Evolutionary conservation across 1,139 yeast genomes (phyloP), one percentile per base, ranked within the genome.

Genomic region (Diutina rugosa): DNA sequence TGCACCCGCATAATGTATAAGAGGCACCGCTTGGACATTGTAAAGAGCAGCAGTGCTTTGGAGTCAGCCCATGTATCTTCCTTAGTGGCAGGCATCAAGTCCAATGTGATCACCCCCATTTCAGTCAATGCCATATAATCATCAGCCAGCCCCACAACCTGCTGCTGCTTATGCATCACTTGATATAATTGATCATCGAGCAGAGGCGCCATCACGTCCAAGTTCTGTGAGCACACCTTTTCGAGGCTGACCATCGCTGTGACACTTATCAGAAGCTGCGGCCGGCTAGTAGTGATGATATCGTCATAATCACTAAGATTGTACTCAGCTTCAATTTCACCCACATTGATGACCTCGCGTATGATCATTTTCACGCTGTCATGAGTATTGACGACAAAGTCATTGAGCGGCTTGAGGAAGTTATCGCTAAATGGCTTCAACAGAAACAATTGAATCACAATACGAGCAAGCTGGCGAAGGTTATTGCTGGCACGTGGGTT

Each of bases 1-100:
- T 93, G 96, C 14, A 93, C 88, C 59, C 91, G 82, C 59, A 91
- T 81, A 62, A 91, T 83, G 64, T 90, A 90, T 28, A 87, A 71
- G 45, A 91, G 71, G 60, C 91, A 86, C 61, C 96, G 76, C 67
- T 93, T 93, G 0, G 89, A 90, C 63, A 90, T 91, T 54, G 91
- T 80, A 64, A 87, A 74, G 44, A 90, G 70, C 2, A 86, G 74
- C 57, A 78, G 78, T 26, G 76, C 69, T 62, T 80, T 81, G 4
- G 74, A 64, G 56, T 76, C 79, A 1, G 72, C 72, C 47, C 75
- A 63, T 0, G 78, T 70, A 44, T 73, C 78, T 61, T 76, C 79
- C 57, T 71, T 70, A 1, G 81, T 75, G 2, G 81, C 72, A 1
- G 88, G 84, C 61, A 79, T 79, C 61, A 84, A 69, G 55, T 63